Evolutionary conservation across 1,284 basidiomycete genomes (phyloP), one percentile per base, ranked within the genome.

Genomic region (Butyriboletus regius): DNA sequence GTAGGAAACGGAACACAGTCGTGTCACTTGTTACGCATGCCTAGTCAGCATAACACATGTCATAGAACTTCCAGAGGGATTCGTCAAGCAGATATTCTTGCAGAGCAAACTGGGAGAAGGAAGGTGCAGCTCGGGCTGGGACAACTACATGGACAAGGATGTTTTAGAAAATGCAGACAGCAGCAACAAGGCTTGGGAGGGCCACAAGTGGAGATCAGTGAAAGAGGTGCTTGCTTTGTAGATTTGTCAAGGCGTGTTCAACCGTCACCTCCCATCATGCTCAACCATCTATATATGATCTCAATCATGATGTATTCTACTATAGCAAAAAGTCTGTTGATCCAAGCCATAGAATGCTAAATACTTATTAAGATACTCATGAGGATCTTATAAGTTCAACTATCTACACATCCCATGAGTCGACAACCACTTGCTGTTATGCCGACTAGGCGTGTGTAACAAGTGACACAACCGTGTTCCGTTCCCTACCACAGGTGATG

Each of bases 71-170:
- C 20, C 20, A 20, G 20, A 20, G 20, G 20, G 20, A 20, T 20
- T 20, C 20, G 20, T 20, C 20, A 20, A 20, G 20, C 20, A 20
- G 20, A 20, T 4, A 4, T 20, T 20, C 20, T 20, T 20, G 20
- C 20, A 20, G 45, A 24, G 20, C 35, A 57, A 58, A 12, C 55
- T 59, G 15, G 53, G 55, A 2, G 45, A 67, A 43, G 66, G 63
- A 29, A 54, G 50, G 24, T n/a, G 52, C n/a, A 67, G 67, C 43
- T 47, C 62, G 3, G 63, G 63, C 9, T 65, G 64, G 66, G 59
- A 65, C 26, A 65, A 67, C 48, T 62, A 54, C 40, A 29, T 17
- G 15, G 54, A 65, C 46, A 56, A 52, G 35, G 67, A 66, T 18
- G 33, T 64, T 7, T 55, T 51, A 15, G 64, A 57, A 29, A 49